These are phyloP conservation scores for Cicer arietinum DNA, from an alignment of 306 rosid species.

Conservation along the genomic window DNA sequence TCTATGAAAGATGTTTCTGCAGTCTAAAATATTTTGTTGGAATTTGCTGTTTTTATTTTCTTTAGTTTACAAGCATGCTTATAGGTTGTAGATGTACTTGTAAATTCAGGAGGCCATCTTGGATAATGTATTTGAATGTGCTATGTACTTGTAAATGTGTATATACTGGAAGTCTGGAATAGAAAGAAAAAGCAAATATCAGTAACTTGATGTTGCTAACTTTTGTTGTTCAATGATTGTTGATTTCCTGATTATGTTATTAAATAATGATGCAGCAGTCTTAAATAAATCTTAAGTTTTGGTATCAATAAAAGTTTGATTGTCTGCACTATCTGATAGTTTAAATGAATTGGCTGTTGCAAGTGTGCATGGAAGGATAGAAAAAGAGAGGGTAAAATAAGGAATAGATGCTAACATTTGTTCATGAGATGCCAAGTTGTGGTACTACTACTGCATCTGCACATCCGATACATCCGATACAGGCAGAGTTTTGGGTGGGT, in stretches of 20 bases:
- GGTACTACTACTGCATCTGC: too few relatives aligned
- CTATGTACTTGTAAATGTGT: constrained; percentile 31
- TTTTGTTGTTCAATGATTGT: constrained; percentile 9
- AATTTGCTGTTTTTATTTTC: constrained; percentile 27
- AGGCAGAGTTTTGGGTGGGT: background rate
- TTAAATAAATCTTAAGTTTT: background rate
- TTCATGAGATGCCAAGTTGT: background rate
- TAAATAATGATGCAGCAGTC: background rate
- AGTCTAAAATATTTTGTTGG: background rate
- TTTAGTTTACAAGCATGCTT: constrained; percentile 2
- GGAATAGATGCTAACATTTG: background rate
- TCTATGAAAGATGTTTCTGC: background rate
- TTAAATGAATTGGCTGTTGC: background rate
- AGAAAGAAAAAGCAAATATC: background rate
- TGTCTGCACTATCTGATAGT: background rate
- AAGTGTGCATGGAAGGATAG: background rate
- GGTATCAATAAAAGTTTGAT: background rate
- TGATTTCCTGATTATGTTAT: background rate
- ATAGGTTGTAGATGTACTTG: constrained; percentile 26
- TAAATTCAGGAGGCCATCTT: constrained; percentile 32
- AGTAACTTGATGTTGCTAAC: constrained; percentile 6
- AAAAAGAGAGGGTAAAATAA: background rate
- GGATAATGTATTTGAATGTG: constrained; percentile 15
- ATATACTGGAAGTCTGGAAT: background rate
- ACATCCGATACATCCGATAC: too few relatives aligned